Evolutionary conservation across 345 rosid species (phyloP).

Genomic region (Noccaea caerulescens): DNA sequence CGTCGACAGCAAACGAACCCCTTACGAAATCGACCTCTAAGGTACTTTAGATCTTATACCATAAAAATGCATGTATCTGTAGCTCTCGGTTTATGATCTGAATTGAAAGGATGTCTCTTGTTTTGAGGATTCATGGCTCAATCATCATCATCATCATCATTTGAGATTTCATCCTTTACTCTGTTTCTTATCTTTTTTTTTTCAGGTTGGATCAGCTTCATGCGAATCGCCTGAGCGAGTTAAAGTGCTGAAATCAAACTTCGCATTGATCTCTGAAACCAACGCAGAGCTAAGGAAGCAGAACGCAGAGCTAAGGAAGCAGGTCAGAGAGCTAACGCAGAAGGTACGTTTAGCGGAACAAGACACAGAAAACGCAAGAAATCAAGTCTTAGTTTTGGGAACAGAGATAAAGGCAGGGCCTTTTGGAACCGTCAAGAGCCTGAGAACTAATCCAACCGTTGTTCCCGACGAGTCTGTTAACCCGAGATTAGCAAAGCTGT

Average conservation of each 20-base stretch:
- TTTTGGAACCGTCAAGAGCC: constrained; percentile 78
- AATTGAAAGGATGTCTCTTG: background rate
- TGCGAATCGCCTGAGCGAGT: constrained; percentile 70
- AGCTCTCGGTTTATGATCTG: background rate
- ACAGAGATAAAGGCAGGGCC: constrained; percentile 75
- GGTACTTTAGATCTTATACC: constrained; percentile 41
- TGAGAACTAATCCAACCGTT: constrained; percentile 67
- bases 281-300: constrained; percentile 63
- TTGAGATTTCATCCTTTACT: background rate
- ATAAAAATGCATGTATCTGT: background rate
- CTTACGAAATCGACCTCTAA: constrained; percentile 47
- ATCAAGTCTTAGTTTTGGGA: constrained; percentile 69
- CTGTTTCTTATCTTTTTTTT: constrained; percentile 39
- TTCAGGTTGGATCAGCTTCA: constrained; percentile 50
- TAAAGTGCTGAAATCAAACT: constrained; percentile 65
- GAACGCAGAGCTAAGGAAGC: constrained; percentile 62
- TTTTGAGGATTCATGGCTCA: background rate
- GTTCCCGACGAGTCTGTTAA: constrained; percentile 75
- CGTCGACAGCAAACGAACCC: constrained; percentile 35
- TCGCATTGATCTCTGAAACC: constrained; percentile 59
- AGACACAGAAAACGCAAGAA: constrained; percentile 64
- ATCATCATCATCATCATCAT: background rate
- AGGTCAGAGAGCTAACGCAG: constrained; percentile 59
- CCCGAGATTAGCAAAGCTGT: constrained; percentile 71
- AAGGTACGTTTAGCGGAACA: constrained; percentile 63